Base-by-base conservation (phyloP, 2,329 filamentous ascomycete species). In the Fusarium citri region DNA sequence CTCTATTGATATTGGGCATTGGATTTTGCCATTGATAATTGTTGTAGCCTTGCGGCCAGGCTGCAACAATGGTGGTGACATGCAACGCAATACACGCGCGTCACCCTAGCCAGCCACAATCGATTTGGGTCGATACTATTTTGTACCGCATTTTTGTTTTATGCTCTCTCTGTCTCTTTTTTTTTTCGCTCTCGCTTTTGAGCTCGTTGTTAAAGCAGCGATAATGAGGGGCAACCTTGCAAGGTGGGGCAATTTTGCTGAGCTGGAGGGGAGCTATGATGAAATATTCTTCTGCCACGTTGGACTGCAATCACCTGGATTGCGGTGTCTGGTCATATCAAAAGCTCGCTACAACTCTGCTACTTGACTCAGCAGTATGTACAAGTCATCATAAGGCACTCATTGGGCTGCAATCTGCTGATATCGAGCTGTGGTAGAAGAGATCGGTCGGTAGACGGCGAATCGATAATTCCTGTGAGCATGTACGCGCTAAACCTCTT, bases 221-320 rank as follows among this genome's bases (percentile, higher is more conserved):
- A 92, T 14, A 90, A n/a, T 14, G 90, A n/a, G 82, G 86, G 76
- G 88, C 92, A 70, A 83, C 59, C 34, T 67, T 26, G 86, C 83
- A 16, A 79, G 58, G 88, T 85, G 43, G 91, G 84, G 76, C 91
- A 91, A 26, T 43, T 63, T 72, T 66, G 57, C 71, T 64, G 56
- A 65, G 64, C 64, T 71, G 68, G 67, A 60, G 59, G 66, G 73
- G 68, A 74, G 68, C 72, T 74, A 73, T 75, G 73, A 75, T 75
- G 73, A 75, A 74, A 72, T 75, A 47, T 59, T 60, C 45, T 57
- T 58, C 53, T 71, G 67, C 72, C 72, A 74, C 69, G 71, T 74
- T 51, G 56, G 43, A 56, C 68, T 62, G 34, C 30, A 40, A 54
- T 68, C 57, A 58, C 15, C 28, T 55, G 50, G 54, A 68, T 57